These are phyloP conservation scores for Hamigera avellanea DNA, from an alignment of 495 filamentous ascomycete genomes.

Conservation along the genomic window DNA sequence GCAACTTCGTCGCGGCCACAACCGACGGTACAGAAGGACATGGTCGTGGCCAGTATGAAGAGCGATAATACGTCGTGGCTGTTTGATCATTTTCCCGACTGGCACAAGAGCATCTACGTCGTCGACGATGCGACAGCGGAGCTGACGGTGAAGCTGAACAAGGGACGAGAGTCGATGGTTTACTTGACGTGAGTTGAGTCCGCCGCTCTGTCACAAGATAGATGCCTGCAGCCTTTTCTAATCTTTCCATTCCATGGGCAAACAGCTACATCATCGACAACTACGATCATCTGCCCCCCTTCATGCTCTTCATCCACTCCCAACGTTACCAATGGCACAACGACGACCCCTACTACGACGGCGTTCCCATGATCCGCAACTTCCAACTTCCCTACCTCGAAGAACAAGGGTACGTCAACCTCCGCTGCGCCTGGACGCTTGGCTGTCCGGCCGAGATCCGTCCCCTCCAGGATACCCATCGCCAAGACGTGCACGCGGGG, in stretches of 20 bases:
- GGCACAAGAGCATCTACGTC: slow-evolving; percentile 40
- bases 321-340: slow-evolving; percentile 56
- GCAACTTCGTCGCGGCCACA: slow-evolving; percentile 15
- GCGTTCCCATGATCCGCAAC: slow-evolving; percentile 36
- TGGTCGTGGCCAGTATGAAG: slow-evolving; percentile 45
- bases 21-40: slow-evolving; percentile 23
- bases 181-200: slow-evolving; percentile 45
- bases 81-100: slow-evolving; percentile 33
- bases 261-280: slow-evolving; percentile 51
- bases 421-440: slow-evolving; percentile 52
- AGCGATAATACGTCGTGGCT: slow-evolving; percentile 47
- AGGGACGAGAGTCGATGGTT: slow-evolving; percentile 48
- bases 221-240: not conserved
- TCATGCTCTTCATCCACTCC: slow-evolving; percentile 51
- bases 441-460: slow-evolving; percentile 52
- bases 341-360: slow-evolving; percentile 38
- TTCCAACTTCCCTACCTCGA: slow-evolving; percentile 45
- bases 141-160: slow-evolving; percentile 38
- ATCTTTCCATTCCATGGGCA: not conserved
- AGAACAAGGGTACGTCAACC: slow-evolving; percentile 47
- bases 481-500: slow-evolving; percentile 32
- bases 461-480: slow-evolving; percentile 30
- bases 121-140: slow-evolving; percentile 35
- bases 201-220: not conserved
- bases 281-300: slow-evolving; percentile 47